Percentiles rank a stretch among this genome's conserved stretches.
These are phyloP conservation scores for Apiosordaria backusii DNA, from an alignment of 495 filamentous ascomycete species.

Conservation along the genomic window DNA sequence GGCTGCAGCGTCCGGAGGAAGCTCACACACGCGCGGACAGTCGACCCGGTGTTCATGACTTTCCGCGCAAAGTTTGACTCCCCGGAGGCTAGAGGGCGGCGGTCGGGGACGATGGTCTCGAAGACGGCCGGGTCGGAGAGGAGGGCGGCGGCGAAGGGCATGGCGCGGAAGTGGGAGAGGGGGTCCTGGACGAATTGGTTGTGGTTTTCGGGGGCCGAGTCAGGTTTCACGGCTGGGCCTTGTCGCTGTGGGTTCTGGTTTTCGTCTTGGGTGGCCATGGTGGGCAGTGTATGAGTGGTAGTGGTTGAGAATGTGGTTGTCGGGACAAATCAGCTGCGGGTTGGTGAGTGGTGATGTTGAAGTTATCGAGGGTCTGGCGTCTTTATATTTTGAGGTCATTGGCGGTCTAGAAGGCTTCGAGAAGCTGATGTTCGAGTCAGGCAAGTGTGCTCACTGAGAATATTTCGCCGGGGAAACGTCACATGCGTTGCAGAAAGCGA, in stretches of 20 bases:
- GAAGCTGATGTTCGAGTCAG: neutral
- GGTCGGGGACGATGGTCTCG: conserved; percentile 20
- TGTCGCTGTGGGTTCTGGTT: neutral
- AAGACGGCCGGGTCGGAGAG: conserved; percentile 21
- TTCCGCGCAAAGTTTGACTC: conserved; percentile 21
- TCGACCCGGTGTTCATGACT: conserved; percentile 17
- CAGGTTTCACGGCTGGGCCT: conserved; percentile 9
- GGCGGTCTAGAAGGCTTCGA: too few species aligned
- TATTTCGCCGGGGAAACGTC: too few species aligned
- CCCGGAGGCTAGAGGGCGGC: conserved; percentile 19
- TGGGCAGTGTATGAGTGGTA: neutral
- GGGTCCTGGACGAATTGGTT: conserved; percentile 26
- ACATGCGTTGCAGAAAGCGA: neutral
- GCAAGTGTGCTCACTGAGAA: neutral
- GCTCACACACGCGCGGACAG: conserved; percentile 24
- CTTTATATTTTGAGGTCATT: neutral
- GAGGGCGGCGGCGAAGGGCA: conserved; percentile 21
- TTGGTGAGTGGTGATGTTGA: neutral
- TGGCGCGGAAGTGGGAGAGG: conserved; percentile 23
- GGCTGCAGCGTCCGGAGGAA: conserved; percentile 16
- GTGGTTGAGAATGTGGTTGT: neutral
- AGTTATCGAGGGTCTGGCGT: neutral
- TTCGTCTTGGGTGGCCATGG: conserved; percentile 7
- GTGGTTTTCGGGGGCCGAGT: conserved; percentile 15
- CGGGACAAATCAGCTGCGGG: neutral